Evolutionary conservation across 1,284 basidiomycete genomes (phyloP).

Genomic region (Ustilago shanxiensis): DNA sequence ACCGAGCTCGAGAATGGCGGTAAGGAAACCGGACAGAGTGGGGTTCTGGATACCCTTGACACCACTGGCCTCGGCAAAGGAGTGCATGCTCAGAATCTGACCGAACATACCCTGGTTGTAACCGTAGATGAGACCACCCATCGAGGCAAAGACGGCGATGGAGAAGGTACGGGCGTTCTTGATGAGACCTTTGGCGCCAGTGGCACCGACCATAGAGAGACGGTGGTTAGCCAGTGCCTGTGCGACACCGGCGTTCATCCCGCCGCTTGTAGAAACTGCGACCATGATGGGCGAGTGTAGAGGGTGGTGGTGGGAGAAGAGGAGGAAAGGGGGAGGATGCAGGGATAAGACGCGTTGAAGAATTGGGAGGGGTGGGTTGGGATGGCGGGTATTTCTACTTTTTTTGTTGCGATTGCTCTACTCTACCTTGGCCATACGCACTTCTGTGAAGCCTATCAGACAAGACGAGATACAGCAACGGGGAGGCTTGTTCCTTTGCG

Average conservation of each 20-base stretch:
- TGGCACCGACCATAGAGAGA: constrained; percentile 46
- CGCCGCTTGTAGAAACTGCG: constrained; percentile 8
- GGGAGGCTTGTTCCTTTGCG: not conserved
- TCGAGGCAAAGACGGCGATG: constrained; percentile 74
- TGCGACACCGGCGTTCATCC: constrained; percentile 17
- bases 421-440: too few species aligned
- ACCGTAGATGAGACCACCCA: constrained; percentile 83
- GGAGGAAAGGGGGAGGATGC: not conserved
- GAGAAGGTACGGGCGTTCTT: constrained; percentile 53
- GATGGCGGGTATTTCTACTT: constrained; percentile 22
- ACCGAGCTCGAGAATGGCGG: constrained; percentile 81
- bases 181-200: constrained; percentile 55
- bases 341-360: not conserved
- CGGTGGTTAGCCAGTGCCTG: constrained; percentile 45
- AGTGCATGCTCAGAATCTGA: constrained; percentile 82
- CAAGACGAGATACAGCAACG: not conserved
- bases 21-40: constrained; percentile 78
- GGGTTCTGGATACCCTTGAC: constrained; percentile 78
- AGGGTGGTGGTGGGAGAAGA: not conserved
- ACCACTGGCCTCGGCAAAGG: constrained; percentile 78
- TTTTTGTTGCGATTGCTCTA: not conserved
- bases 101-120: constrained; percentile 77
- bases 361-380: not conserved
- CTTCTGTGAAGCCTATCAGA: not conserved
- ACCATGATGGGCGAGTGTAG: constrained; percentile 20